A percentile compares a stretch with the other conserved stretches of the same genome.
phyloP scores from a whole-genome alignment of 352 stramenopile species.

The Pythium angustatum region DNA sequence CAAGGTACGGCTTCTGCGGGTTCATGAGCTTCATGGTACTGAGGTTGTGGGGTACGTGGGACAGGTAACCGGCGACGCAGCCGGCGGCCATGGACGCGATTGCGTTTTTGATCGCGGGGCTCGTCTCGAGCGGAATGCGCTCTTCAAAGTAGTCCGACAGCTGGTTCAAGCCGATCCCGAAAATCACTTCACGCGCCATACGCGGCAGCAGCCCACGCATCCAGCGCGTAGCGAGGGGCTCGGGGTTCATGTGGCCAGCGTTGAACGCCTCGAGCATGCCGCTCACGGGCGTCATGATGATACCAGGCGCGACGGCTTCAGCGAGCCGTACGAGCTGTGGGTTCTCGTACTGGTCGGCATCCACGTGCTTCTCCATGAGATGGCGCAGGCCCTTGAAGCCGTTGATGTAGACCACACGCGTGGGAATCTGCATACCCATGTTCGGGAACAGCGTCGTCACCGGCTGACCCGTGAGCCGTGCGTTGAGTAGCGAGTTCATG shows the following conservation, averaged over 20 bases:
- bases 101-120: conserved; percentile 84
- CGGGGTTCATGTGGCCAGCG: conserved; percentile 92
- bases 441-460: conserved; percentile 89
- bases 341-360: conserved; percentile 82
- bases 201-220: conserved; percentile 88
- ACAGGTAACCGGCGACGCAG: conserved; percentile 92
- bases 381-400: conserved; percentile 92
- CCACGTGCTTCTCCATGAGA: conserved; percentile 83
- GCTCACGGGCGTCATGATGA: conserved; percentile 93
- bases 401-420: conserved; percentile 92
- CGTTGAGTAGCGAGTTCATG: conserved; percentile 93
- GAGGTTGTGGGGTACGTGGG: conserved; percentile 95
- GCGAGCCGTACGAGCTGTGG: conserved; percentile 73
- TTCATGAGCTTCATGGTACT: conserved; percentile 96
- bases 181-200: conserved; percentile 91
- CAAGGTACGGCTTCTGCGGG: conserved; percentile 82
- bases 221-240: conserved; percentile 86
- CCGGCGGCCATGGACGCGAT: conserved; percentile 87
- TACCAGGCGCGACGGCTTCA: conserved; percentile 84
- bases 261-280: conserved; percentile 93
- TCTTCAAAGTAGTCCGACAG: conserved; percentile 94
- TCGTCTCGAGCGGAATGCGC: conserved; percentile 69
- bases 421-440: conserved; percentile 94
- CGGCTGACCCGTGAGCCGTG: conserved; percentile 76
- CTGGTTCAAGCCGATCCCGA: conserved; percentile 93